Evolutionary conservation across 495 filamentous ascomycete species (phyloP).

Genomic region (Penicillium canescens): DNA sequence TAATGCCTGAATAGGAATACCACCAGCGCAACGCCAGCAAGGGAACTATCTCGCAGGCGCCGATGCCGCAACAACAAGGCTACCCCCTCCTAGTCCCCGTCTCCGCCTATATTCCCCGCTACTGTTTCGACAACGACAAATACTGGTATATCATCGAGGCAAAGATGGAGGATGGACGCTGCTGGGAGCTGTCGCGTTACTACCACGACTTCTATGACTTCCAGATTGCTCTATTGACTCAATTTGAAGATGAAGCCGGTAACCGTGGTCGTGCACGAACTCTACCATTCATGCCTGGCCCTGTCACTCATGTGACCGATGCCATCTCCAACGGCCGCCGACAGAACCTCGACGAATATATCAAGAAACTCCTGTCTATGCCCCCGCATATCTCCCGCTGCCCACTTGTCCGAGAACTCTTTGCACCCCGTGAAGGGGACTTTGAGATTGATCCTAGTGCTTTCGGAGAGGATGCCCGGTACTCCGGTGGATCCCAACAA

Average conservation of each 20-base stretch:
- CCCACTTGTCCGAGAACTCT: constrained; percentile 82
- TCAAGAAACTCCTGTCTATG: constrained; percentile 84
- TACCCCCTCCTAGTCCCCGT: constrained; percentile 57
- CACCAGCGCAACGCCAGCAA: constrained; percentile 52
- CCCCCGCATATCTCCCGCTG: constrained; percentile 81
- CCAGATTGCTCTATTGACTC: constrained; percentile 90
- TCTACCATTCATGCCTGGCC: constrained; percentile 97
- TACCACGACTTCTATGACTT: constrained; percentile 99
- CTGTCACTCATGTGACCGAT: constrained; percentile 96
- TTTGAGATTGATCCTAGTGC: constrained; percentile 81
- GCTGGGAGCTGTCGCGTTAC: constrained; percentile 89
- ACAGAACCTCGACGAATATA: constrained; percentile 89
- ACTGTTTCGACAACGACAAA: constrained; percentile 95
- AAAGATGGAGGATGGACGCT: constrained; percentile 83
- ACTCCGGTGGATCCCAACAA: constrained; percentile 70
- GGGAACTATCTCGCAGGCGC: constrained; percentile 32
- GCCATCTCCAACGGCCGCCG: constrained; percentile 91
- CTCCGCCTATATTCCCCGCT: constrained; percentile 83
- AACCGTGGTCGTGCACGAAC: constrained; percentile 74
- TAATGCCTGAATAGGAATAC: constrained; percentile 30
- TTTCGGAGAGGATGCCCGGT: constrained; percentile 65
- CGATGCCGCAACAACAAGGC: constrained; percentile 27
- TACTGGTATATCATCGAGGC: constrained; percentile 99
- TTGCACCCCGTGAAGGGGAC: constrained; percentile 85
- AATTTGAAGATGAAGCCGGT: constrained; percentile 92